Conservation (phyloP, 139 green algal species). For the Tetraselmis striata region DNA sequence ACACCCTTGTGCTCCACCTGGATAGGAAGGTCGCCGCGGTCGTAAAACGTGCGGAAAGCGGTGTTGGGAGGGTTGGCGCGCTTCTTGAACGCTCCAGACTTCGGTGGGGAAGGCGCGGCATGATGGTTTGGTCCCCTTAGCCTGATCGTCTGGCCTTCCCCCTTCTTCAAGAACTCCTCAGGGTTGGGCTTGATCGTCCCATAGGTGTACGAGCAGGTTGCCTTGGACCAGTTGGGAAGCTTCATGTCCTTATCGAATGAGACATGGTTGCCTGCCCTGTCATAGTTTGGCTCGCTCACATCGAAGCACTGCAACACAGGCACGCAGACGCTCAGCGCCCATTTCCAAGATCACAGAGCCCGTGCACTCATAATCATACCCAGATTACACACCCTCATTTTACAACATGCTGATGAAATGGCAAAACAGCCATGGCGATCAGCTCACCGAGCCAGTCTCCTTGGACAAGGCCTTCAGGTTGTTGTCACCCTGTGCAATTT, state of each 20-base stretch:
- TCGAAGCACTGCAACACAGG: slow-evolving; percentile 55
- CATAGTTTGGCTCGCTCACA: slow-evolving; percentile 36
- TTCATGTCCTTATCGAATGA: slow-evolving; percentile 24
- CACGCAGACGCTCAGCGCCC: neutral
- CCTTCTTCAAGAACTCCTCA: slow-evolving; percentile 49
- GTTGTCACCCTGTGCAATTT: neutral
- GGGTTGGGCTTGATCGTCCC: slow-evolving; percentile 41
- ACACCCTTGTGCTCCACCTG: slow-evolving; percentile 64
- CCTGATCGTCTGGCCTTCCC: slow-evolving; percentile 42
- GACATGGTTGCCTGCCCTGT: slow-evolving; percentile 37
- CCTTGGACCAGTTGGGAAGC: slow-evolving; percentile 54
- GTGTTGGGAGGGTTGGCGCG: slow-evolving; percentile 67
- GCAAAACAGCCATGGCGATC: neutral
- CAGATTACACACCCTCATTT: neutral
- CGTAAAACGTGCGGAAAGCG: slow-evolving; percentile 77
- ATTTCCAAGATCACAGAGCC: neutral
- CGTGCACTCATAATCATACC: neutral
- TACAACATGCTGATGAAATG: no score
- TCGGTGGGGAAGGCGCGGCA: slow-evolving; percentile 26
- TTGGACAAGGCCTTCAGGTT: neutral
- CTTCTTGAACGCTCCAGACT: slow-evolving; percentile 33
- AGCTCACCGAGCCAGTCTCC: slow-evolving; percentile 45
- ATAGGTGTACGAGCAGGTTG: slow-evolving; percentile 43
- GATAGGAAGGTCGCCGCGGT: slow-evolving; percentile 74
- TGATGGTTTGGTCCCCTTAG: neutral